Evolutionary conservation across 1,139 yeast genomes (phyloP).

Genomic region (Zygoascus meyerae): DNA sequence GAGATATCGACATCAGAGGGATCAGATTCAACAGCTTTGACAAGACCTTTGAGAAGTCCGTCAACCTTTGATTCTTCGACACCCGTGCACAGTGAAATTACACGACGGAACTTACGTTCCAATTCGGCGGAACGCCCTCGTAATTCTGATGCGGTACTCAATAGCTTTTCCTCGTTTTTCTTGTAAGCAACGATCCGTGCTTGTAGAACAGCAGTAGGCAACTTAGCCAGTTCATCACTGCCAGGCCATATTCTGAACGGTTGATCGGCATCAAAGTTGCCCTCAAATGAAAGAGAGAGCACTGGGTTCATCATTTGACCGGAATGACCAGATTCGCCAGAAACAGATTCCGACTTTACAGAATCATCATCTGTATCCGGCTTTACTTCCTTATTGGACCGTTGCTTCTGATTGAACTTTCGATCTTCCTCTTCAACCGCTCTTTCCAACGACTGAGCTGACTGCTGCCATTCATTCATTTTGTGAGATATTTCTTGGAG

Average conservation of each 20-base stretch:
- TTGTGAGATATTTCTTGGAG: constrained; percentile 39
- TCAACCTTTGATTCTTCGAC: constrained; percentile 78
- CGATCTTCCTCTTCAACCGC: constrained; percentile 55
- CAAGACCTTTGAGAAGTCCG: constrained; percentile 70
- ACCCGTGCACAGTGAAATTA: constrained; percentile 85
- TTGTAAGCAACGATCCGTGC: constrained; percentile 80
- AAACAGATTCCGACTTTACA: background rate
- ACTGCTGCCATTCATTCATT: constrained; percentile 45
- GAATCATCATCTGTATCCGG: background rate
- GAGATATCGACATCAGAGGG: constrained; percentile 60
- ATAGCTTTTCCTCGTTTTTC: constrained; percentile 52
- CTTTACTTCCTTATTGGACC: background rate
- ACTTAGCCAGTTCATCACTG: constrained; percentile 14
- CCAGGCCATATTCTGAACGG: constrained; percentile 60
- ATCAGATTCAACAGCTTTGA: constrained; percentile 86
- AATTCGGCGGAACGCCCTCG: constrained; percentile 53
- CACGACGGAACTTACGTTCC: constrained; percentile 81
- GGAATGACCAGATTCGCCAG: constrained; percentile 2
- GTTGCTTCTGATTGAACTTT: constrained; percentile 40
- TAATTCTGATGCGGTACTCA: constrained; percentile 45
- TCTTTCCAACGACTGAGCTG: constrained; percentile 48
- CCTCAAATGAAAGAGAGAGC: constrained; percentile 36
- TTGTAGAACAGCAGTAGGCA: constrained; percentile 54
- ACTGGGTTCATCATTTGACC: constrained; percentile 11
- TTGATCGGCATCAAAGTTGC: constrained; percentile 75